Base-by-base conservation (phyloP, 495 filamentous ascomycete genomes). In the Aspergillus haitiensis region DNA sequence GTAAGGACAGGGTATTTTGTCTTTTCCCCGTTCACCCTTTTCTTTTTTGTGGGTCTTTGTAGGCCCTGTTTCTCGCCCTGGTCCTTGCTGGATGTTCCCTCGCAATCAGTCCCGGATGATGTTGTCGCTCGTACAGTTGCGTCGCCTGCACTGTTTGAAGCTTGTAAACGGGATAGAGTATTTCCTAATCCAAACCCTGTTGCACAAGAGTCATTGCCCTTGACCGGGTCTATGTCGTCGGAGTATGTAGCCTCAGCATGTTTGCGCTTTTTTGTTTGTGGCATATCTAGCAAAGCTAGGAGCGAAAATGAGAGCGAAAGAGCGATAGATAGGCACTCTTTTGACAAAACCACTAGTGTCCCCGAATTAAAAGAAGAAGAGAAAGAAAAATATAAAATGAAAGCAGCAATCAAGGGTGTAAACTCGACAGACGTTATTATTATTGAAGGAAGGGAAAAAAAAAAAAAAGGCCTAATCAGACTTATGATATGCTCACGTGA, bases 1-100 rank as follows among this genome's bases (percentile, higher is more conserved):
- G 76, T 81, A 48, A 97, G 82, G 45, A 80, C 76, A 7, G 93
- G 92, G 69, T 94, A 94, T 63, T 88, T 89, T 18, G 66, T 79
- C 71, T 88, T 91, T 73, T 90, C 76, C 4, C 76, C 76, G 51
- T 80, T 75, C 0, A 73, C 64, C n/a, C 70, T 63, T 42, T 73
- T 74, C 66, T 75, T 76, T 56, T 73, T 78, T 16, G 69, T 58
- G 10, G 67, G 34, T 48, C 62, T 54, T 56, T 62, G n/a, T n/a
- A n/a, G n/a, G n/a, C n/a, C n/a, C n/a, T n/a, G 52, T 15, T 18
- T 48, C 33, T 56, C 15, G n/a, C 32, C 33, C 39, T 55, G 39
- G 10, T 49, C 52, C 36, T 63, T 44, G 10, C 57, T 57, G 27
- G 46, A 9, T 11, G 65, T 62, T 32, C 70, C 69, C 16, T 80